Percentiles rank a stretch among this genome's conserved stretches.
These are phyloP conservation scores for Pezicula rhizophila DNA, from an alignment of 2,329 filamentous ascomycete genomes.

Conservation along the genomic window DNA sequence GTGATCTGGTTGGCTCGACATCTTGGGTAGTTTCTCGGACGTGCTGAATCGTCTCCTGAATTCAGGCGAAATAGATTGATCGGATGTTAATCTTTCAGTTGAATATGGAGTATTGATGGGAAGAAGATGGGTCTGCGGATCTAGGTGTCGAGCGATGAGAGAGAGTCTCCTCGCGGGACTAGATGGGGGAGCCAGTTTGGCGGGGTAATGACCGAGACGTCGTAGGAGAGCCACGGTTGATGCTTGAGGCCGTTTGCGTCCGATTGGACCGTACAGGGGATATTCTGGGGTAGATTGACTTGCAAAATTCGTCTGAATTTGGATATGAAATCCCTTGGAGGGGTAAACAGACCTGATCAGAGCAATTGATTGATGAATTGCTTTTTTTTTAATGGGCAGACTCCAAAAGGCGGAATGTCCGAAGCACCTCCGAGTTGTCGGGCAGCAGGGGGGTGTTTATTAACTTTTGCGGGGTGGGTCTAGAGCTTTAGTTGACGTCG, in stretches of 20 bases:
- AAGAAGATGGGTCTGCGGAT: constrained; percentile 22
- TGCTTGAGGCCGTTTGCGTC: constrained; percentile 9
- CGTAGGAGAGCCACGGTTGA: constrained; percentile 13
- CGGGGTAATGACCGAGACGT: constrained; percentile 13
- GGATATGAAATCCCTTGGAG: neutral
- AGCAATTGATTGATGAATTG: too few species aligned
- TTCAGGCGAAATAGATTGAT: constrained; percentile 15
- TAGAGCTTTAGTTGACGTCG: too few species aligned
- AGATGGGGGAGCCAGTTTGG: constrained; percentile 18
- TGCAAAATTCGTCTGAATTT: neutral
- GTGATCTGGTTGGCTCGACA: constrained; percentile 58
- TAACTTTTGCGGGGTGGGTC: too few species aligned
- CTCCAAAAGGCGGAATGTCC: too few species aligned
- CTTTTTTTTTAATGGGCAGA: too few species aligned
- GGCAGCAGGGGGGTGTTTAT: too few species aligned
- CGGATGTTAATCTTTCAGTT: constrained; percentile 13
- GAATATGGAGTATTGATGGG: constrained; percentile 27
- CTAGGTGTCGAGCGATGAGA: constrained; percentile 32
- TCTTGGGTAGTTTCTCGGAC: constrained; percentile 25
- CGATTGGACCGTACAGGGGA: constrained; percentile 9
- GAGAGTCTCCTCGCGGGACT: constrained; percentile 23
- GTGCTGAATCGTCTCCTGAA: constrained; percentile 10
- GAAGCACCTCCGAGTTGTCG: too few species aligned
- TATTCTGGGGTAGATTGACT: neutral
- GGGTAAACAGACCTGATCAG: too few species aligned